Conservation (phyloP, 345 rosid genomes). For the Syzygium aromaticum region DNA sequence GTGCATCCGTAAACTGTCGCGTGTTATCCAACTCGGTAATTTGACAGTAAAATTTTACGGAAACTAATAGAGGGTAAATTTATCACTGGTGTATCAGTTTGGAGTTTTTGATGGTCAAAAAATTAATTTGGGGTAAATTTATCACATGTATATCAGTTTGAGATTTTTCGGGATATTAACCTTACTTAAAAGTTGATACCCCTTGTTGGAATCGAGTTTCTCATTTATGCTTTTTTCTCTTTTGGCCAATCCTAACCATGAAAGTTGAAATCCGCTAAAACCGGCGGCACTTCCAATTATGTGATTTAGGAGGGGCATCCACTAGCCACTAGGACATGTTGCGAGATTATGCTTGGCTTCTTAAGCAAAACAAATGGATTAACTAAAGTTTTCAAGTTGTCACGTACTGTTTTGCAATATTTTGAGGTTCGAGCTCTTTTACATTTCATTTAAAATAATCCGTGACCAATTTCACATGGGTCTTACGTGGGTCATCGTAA, state of each 20-base stretch:
- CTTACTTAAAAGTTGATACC: not conserved
- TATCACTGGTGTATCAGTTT: no score
- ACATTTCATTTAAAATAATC: not conserved
- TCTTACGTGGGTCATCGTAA: not conserved
- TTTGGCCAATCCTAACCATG: no score
- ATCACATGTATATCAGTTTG: no score
- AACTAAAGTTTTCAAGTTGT: not conserved
- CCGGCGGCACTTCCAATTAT: not conserved
- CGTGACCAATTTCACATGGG: not conserved
- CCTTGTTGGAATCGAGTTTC: not conserved
- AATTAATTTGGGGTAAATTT: no score
- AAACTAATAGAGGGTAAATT: no score
- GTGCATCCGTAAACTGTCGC: no score
- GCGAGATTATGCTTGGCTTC: not conserved
- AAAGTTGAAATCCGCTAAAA: no score
- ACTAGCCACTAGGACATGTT: not conserved
- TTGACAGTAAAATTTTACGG: no score
- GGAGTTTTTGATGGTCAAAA: no score
- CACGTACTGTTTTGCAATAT: not conserved
- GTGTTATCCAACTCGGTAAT: no score
- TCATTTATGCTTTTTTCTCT: not conserved
- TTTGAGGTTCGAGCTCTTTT: not conserved
- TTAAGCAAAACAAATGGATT: not conserved
- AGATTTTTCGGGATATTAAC: no score
- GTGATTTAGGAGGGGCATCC: not conserved